These are phyloP conservation scores for Saccharum officinarum DNA, from an alignment of 176 grass and related monocot species.

Conservation along the genomic window DNA sequence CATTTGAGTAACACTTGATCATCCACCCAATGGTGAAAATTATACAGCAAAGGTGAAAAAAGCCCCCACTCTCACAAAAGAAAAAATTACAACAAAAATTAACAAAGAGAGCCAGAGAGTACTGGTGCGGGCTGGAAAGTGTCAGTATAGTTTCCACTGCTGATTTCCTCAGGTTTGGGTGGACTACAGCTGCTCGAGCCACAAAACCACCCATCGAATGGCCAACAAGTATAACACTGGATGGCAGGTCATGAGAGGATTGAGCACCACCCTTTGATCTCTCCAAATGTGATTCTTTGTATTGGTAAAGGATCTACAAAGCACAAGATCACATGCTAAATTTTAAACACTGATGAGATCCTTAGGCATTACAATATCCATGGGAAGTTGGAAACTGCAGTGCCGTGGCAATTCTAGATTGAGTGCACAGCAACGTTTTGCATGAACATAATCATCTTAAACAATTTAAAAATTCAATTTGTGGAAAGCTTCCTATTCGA, in stretches of 20 bases:
- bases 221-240: slow-evolving; percentile 88
- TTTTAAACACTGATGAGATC: not conserved
- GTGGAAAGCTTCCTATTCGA: slow-evolving; percentile 17
- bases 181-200: slow-evolving; percentile 86
- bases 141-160: slow-evolving; percentile 88
- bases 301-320: slow-evolving; percentile 92
- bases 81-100: not conserved
- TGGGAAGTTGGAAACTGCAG: not conserved
- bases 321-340: slow-evolving; percentile 9
- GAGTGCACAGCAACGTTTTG: not conserved
- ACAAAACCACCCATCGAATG: slow-evolving; percentile 99
- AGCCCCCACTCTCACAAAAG: no score
- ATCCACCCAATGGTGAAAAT: not conserved
- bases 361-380: slow-evolving; percentile 6
- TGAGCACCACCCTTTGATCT: slow-evolving; percentile 62
- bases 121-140: slow-evolving; percentile 98
- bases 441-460: not conserved
- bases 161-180: slow-evolving; percentile 70
- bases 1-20: slow-evolving; percentile 17
- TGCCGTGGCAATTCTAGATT: not conserved
- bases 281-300: slow-evolving; percentile 73
- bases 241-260: slow-evolving; percentile 56
- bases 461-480: slow-evolving; percentile 6
- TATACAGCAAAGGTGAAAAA: slow-evolving; percentile 11
- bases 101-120: slow-evolving; percentile 36